Percentiles rank a stretch among this genome's conserved stretches.
phyloP scores from a whole-genome alignment of 2,329 filamentous ascomycete genomes.

The Camptophora hylomeconis region DNA sequence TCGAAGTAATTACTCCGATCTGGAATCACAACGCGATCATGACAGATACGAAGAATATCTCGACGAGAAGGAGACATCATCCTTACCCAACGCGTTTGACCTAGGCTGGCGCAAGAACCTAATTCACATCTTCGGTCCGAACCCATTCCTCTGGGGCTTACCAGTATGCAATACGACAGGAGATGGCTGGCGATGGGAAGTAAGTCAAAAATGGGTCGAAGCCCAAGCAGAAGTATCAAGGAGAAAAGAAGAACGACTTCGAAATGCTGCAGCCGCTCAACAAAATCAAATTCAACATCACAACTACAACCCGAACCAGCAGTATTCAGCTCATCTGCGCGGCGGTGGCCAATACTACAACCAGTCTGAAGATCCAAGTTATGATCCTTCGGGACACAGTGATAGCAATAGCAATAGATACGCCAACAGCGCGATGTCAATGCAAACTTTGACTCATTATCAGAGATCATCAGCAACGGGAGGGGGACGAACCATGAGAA shows the following conservation, averaged over 20 bases:
- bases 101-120: constrained; percentile 74
- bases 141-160: constrained; percentile 59
- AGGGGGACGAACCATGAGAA: background rate
- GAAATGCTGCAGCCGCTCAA: constrained; percentile 16
- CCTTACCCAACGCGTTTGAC: constrained; percentile 86
- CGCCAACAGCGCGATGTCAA: constrained; percentile 11
- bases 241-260: constrained; percentile 11
- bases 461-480: too few species aligned
- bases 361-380: constrained; percentile 5
- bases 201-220: constrained; percentile 64
- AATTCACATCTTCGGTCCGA: constrained; percentile 65
- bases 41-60: constrained; percentile 68
- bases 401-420: too few species aligned
- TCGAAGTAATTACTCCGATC: constrained; percentile 22
- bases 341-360: constrained; percentile 3
- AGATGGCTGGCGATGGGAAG: constrained; percentile 90
- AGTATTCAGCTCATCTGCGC: constrained; percentile 1
- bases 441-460: constrained; percentile 8
- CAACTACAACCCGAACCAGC: constrained; percentile 2
- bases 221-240: constrained; percentile 30
- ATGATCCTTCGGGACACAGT: too few species aligned
- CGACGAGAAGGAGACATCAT: constrained; percentile 76
- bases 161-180: constrained; percentile 77
- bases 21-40: constrained; percentile 52
- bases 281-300: constrained; percentile 3